Base-by-base conservation (phyloP, 179 eudicot genomes). In the Patellifolia procumbens region DNA sequence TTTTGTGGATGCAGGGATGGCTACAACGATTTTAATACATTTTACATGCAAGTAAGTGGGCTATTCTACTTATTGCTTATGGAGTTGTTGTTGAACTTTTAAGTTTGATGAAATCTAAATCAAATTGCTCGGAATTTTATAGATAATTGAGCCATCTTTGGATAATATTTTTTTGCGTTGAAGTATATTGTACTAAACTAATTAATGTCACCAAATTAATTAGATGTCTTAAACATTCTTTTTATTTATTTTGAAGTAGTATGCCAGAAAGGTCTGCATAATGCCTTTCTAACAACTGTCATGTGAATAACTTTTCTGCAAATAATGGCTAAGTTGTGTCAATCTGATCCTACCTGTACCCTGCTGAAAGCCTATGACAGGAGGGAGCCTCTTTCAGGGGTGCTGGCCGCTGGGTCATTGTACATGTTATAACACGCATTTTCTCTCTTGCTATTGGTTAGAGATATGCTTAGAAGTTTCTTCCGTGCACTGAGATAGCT, bases 1-100 rank as follows among this genome's bases (percentile, higher is more conserved):
- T 80, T 75, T 63, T 19, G 49, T 68, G 71, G 73, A 71, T 85
- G 88, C 97, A 93, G 99, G 96, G 99, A 95, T 86, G 99, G 99
- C 46, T 95, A 95, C 88, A 95, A 93, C 78, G 99, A 95, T 82
- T 95, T 95, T 87, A 95, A 95, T 74, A 95, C 99, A 72, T 95
- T 95, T 86, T 95, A 95, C 85, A 89, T 95, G 96, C 99, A 95
- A 87, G 99, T 95, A 90, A 91, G 98, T 78, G 29, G 68, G 28
- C 29, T 20, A 46, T 63, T 78, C 3, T 34, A 52, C 29, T 68
- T 39, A 12, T 63, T 46, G 55, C 42, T 51, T 56, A 0, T 31
- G 13, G 39, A 35, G 42, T 42, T 53, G 2, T 59, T 49, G 45
- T 59, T 35, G 28, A 42, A 0, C 39, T 2, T 29, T 62, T 72